Percentiles rank a stretch among this genome's conserved stretches.
Evolutionary conservation across 2,329 filamentous ascomycete species (phyloP).

Genomic region (Xylariaceae sp.): DNA sequence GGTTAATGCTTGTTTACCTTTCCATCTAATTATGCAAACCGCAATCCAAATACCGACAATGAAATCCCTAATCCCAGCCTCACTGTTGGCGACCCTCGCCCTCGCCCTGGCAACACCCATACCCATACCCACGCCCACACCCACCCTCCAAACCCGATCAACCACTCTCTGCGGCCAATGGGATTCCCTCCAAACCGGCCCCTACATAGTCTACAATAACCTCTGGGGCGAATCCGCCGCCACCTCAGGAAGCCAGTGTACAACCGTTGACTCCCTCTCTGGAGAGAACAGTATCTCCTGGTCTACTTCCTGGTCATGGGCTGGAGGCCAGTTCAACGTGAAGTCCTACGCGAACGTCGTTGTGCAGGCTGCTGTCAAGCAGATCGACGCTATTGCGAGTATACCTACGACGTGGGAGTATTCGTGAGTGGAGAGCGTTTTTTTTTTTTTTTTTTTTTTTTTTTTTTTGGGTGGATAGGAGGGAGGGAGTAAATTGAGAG

Average conservation of each 20-base stretch:
- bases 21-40: too few species aligned
- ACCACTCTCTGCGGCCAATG: conserved; percentile 23
- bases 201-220: conserved; percentile 48
- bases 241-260: conserved; percentile 38
- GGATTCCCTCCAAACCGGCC: conserved; percentile 31
- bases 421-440: conserved; percentile 27
- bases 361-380: conserved; percentile 29
- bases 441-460: background rate
- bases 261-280: conserved; percentile 34
- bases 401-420: conserved; percentile 38
- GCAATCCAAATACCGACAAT: conserved; percentile 2
- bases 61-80: conserved; percentile 15
- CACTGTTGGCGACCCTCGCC: conserved; percentile 8
- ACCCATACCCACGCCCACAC: conserved; percentile 12
- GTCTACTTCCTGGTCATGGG: conserved; percentile 42
- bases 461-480: too few species aligned
- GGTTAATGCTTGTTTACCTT: background rate
- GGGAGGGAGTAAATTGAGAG: too few species aligned
- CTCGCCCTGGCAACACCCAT: conserved; percentile 17
- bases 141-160: conserved; percentile 18
- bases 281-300: conserved; percentile 34
- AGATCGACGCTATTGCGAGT: conserved; percentile 32
- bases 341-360: conserved; percentile 45
- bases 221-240: conserved; percentile 42
- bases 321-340: conserved; percentile 36